Conservation (phyloP, 1,284 basidiomycete genomes). For the Apiotrichum sp. region DNA sequence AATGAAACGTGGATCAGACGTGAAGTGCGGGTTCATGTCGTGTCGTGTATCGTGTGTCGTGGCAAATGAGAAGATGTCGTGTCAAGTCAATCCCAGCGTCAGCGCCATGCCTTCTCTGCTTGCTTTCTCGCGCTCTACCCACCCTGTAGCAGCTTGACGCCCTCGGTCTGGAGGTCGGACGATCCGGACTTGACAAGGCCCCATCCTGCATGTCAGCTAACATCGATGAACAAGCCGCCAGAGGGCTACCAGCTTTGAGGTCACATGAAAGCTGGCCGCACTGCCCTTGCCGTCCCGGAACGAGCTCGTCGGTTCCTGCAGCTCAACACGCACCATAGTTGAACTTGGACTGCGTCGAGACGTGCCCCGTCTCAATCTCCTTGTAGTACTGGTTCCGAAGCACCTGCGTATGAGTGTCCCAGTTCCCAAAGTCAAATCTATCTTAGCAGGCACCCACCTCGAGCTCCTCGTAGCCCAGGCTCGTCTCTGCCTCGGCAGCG, state of each 20-base stretch:
- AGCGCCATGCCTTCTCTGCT: no score
- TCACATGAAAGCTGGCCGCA: no score
- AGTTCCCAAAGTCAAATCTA: no score
- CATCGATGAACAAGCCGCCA: no score
- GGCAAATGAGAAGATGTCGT: no score
- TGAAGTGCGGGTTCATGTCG: no score
- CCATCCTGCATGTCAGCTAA: slow-evolving; percentile 52
- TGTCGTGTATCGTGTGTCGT: no score
- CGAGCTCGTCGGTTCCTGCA: neutral
- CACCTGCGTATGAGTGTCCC: no score
- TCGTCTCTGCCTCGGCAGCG: slow-evolving; percentile 87
- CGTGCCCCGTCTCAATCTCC: slow-evolving; percentile 73
- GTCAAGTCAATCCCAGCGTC: no score
- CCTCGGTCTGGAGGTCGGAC: slow-evolving; percentile 77
- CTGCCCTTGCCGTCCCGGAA: no score
- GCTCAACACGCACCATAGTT: slow-evolving; percentile 68
- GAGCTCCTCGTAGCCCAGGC: slow-evolving; percentile 81
- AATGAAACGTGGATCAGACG: no score
- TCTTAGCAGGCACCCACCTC: slow-evolving; percentile 54
- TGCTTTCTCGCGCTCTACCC: slow-evolving; percentile 22
- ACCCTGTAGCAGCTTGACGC: slow-evolving; percentile 89
- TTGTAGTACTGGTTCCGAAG: slow-evolving; percentile 80
- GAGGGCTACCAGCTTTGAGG: no score
- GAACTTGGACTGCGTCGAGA: slow-evolving; percentile 94
- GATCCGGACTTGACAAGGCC: slow-evolving; percentile 84